Percentiles rank a stretch among this genome's conserved stretches.
These are phyloP conservation scores for Tricholoma hemisulphureum DNA, from an alignment of 768 basidiomycete species.

Conservation along the genomic window DNA sequence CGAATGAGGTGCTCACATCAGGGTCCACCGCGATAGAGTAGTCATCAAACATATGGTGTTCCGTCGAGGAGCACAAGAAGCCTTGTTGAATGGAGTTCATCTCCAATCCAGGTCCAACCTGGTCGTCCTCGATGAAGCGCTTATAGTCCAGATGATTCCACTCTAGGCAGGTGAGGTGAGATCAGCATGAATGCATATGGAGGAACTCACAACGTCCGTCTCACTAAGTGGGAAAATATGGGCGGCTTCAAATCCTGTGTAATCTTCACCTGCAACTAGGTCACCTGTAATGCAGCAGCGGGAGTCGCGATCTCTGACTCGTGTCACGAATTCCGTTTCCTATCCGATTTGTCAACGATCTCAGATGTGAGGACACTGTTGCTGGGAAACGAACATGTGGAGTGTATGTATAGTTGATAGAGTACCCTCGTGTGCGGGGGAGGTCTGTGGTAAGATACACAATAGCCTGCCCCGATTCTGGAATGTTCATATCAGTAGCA, in stretches of 20 bases:
- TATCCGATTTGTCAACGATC: not conserved
- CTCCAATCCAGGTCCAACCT: constrained; percentile 11
- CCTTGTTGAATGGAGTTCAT: constrained; percentile 20
- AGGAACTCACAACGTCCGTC: constrained; percentile 11
- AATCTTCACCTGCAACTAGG: constrained; percentile 15
- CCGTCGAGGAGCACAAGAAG: constrained; percentile 16
- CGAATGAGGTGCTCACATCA: constrained; percentile 14
- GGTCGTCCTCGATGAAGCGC: constrained; percentile 19
- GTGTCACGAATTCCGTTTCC: constrained; percentile 13
- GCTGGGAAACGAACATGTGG: constrained; percentile 12
- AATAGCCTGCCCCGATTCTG: constrained; percentile 9
- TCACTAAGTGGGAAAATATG: constrained; percentile 19
- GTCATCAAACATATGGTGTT: constrained; percentile 18
- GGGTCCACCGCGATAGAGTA: constrained; percentile 17
- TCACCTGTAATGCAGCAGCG: constrained; percentile 19
- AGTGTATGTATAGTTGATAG: constrained; percentile 14
- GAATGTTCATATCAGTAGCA: constrained; percentile 3
- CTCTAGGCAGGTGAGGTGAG: constrained; percentile 7
- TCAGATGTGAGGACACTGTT: not conserved
- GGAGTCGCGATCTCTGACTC: constrained; percentile 13
- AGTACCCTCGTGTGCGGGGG: constrained; percentile 16
- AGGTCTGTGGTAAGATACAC: constrained; percentile 14
- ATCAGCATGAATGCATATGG: not conserved
- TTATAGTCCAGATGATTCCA: constrained; percentile 15
- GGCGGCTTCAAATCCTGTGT: constrained; percentile 17